These are phyloP conservation scores for Sarcocystis neurona DNA, from an alignment of 169 alveolate species.

Conservation along the genomic window DNA sequence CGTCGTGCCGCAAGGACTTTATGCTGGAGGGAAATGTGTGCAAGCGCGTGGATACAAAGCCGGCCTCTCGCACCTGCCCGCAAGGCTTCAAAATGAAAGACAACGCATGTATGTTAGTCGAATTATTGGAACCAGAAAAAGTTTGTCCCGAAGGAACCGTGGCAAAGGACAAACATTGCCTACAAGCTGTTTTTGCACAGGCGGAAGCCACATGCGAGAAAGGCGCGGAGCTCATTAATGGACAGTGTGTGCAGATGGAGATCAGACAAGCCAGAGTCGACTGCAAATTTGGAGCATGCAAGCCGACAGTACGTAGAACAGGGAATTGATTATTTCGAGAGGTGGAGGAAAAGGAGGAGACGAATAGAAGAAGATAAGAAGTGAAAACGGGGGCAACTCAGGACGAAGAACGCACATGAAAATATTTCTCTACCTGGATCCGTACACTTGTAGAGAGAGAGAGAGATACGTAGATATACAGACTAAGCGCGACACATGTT, in stretches of 20 bases:
- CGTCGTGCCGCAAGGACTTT: slow-evolving; percentile 22
- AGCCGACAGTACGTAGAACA: too few species aligned
- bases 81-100: not conserved
- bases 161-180: slow-evolving; percentile 16
- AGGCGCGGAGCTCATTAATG: slow-evolving; percentile 17
- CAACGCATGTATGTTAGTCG: slow-evolving; percentile 12
- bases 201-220: slow-evolving; percentile 37
- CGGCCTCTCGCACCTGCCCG: slow-evolving; percentile 1
- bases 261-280: slow-evolving; percentile 8
- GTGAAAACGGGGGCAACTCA: too few species aligned
- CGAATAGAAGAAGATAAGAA: too few species aligned
- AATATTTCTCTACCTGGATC: too few species aligned
- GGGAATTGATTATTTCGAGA: too few species aligned
- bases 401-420: too few species aligned
- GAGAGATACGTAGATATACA: too few species aligned
- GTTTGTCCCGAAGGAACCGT: slow-evolving; percentile 13
- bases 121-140: not conserved
- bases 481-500: too few species aligned
- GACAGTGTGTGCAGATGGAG: slow-evolving; percentile 11
- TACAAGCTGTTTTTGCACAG: slow-evolving; percentile 4
- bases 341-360: too few species aligned
- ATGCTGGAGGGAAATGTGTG: not conserved
- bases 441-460: too few species aligned
- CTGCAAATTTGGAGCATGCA: not conserved
- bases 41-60: slow-evolving; percentile 9